These are phyloP conservation scores for Helenozyma rhizophorensis DNA, from an alignment of 805 yeast genomes.

Conservation along the genomic window DNA sequence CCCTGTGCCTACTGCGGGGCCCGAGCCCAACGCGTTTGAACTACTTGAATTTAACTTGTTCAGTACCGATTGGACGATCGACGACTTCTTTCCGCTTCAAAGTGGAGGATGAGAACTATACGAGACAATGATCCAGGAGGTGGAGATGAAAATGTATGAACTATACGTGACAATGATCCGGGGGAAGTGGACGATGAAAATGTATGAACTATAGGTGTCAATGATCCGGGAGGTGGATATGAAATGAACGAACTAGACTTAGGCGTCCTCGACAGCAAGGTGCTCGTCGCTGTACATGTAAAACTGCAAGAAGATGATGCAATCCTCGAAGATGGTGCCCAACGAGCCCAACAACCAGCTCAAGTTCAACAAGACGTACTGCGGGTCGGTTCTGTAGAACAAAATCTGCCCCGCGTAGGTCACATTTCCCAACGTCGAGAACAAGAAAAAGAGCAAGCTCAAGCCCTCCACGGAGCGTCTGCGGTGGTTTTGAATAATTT, in stretches of 20 bases:
- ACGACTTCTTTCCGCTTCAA: constrained; percentile 6
- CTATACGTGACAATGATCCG: no score
- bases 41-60: constrained; percentile 11
- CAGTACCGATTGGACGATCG: constrained; percentile 9
- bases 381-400: constrained; percentile 56
- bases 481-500: constrained; percentile 71
- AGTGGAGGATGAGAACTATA: no score
- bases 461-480: constrained; percentile 83
- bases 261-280: constrained; percentile 4
- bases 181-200: no score
- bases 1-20: no score
- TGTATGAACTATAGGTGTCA: no score
- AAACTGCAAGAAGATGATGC: constrained; percentile 62
- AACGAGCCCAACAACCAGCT: constrained; percentile 78
- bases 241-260: not conserved
- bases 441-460: constrained; percentile 72
- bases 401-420: constrained; percentile 74
- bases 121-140: no score
- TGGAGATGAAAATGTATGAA: no score
- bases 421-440: constrained; percentile 69
- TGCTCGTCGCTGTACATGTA: constrained; percentile 47
- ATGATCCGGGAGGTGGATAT: no score
- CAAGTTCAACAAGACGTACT: constrained; percentile 56
- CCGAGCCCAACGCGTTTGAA: constrained; percentile 5
- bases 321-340: constrained; percentile 73